Evolutionary conservation across 2,329 filamentous ascomycete genomes (phyloP).

Genomic region (Arthrobotrys pseudoclavata): DNA sequence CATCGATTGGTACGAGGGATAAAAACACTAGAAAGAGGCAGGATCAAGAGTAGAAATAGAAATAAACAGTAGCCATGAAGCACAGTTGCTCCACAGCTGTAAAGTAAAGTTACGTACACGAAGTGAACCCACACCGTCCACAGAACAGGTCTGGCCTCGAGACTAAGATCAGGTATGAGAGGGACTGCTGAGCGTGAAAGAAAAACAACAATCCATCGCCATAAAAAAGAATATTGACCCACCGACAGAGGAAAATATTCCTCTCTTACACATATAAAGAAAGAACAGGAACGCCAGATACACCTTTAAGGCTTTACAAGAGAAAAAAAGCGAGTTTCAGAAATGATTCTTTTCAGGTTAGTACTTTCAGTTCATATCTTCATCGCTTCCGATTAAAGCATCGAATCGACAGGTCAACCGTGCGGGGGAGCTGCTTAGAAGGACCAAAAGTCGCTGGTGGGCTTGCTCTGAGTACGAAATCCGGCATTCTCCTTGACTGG

Average conservation of each 20-base stretch:
- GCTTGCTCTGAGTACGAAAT: constrained; percentile 63
- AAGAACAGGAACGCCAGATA: constrained; percentile 58
- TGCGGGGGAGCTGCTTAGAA: constrained; percentile 62
- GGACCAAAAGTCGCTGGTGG: constrained; percentile 65
- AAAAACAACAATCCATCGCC: constrained; percentile 39
- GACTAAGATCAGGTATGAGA: constrained; percentile 7
- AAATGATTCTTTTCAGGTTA: constrained; percentile 51
- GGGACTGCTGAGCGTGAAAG: constrained; percentile 25
- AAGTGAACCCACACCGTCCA: constrained; percentile 36
- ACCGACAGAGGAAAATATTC: constrained; percentile 17
- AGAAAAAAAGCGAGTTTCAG: constrained; percentile 38
- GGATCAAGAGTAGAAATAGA: background rate
- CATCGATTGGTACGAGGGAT: constrained; percentile 11
- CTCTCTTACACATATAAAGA: constrained; percentile 21
- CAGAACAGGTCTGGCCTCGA: constrained; percentile 3
- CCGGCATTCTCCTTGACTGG: constrained; percentile 60
- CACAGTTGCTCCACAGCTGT: background rate
- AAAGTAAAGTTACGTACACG: constrained; percentile 45
- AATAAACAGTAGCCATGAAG: constrained; percentile 6
- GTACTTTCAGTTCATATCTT: constrained; percentile 49
- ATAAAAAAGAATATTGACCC: constrained; percentile 30
- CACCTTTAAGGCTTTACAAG: constrained; percentile 44
- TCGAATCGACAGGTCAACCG: constrained; percentile 2
- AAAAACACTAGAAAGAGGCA: background rate
- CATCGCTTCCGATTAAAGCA: constrained; percentile 48